A percentile compares a stretch with the other conserved stretches of the same genome.
phyloP scores from a whole-genome alignment of 2,329 filamentous ascomycete species.

The Immersiporthe knoxdaviesiana region DNA sequence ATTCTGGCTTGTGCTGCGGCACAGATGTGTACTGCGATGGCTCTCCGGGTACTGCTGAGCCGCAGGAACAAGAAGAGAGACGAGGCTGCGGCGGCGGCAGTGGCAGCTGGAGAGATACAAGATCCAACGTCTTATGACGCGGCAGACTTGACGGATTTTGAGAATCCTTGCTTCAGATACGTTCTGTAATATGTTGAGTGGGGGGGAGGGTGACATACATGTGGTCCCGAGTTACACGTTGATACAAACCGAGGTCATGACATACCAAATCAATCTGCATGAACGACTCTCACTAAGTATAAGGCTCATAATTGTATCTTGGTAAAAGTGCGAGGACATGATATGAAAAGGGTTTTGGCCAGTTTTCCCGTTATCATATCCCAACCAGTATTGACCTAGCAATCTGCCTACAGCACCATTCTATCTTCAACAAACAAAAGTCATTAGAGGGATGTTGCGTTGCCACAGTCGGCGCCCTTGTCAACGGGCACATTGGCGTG shows the following conservation, averaged over 20 bases:
- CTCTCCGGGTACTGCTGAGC: conserved; percentile 41
- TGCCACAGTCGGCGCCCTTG: no score
- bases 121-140: conserved; percentile 36
- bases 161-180: conserved; percentile 16
- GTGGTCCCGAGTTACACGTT: neutral
- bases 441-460: no score
- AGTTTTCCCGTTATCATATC: no score
- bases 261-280: neutral
- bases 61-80: conserved; percentile 46
- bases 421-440: no score
- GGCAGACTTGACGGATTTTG: conserved; percentile 15
- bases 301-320: neutral
- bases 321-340: neutral
- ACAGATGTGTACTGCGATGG: conserved; percentile 44
- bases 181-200: neutral
- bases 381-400: no score
- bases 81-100: conserved; percentile 32
- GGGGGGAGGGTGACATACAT: neutral
- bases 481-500: no score
- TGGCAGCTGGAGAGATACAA: conserved; percentile 20
- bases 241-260: neutral
- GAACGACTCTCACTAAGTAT: neutral
- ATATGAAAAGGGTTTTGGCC: no score
- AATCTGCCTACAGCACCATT: no score
- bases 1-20: conserved; percentile 50